phyloP scores from a whole-genome alignment of 345 rosid genomes.

The Xanthoceras sorbifolium region DNA sequence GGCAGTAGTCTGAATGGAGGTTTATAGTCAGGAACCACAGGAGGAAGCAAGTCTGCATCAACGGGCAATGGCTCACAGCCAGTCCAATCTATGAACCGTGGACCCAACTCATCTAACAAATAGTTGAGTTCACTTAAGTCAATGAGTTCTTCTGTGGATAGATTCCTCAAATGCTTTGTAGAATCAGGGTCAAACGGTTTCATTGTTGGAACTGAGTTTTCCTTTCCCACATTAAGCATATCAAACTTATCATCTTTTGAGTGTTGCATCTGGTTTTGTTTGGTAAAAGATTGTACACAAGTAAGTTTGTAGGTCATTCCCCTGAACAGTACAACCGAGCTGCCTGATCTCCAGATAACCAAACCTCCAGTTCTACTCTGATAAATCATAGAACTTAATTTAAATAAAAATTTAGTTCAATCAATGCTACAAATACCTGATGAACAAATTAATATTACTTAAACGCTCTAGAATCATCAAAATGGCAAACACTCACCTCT shows the following conservation, averaged over 20 bases:
- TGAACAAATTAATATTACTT: neutral
- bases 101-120: conserved; percentile 82
- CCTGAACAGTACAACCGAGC: conserved; percentile 82
- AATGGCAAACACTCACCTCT: conserved; percentile 60
- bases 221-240: conserved; percentile 20
- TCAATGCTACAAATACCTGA: conserved; percentile 11
- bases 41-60: conserved; percentile 88
- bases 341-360: conserved; percentile 95
- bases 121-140: conserved; percentile 61
- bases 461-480: neutral
- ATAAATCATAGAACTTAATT: conserved; percentile 24
- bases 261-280: conserved; percentile 36
- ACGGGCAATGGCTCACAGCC: conserved; percentile 92
- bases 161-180: conserved; percentile 42
- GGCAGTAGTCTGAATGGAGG: conserved; percentile 80
- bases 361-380: conserved; percentile 90
- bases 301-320: conserved; percentile 75
- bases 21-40: conserved; percentile 63
- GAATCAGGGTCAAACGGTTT: conserved; percentile 37
- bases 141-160: conserved; percentile 56
- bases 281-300: conserved; percentile 61
- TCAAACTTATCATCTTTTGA: conserved; percentile 15
- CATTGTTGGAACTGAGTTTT: conserved; percentile 17
- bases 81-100: conserved; percentile 84
- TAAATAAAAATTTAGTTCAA: conserved; percentile 21